Base-by-base conservation (phyloP, 345 rosid species). In the Firmiana major region DNA sequence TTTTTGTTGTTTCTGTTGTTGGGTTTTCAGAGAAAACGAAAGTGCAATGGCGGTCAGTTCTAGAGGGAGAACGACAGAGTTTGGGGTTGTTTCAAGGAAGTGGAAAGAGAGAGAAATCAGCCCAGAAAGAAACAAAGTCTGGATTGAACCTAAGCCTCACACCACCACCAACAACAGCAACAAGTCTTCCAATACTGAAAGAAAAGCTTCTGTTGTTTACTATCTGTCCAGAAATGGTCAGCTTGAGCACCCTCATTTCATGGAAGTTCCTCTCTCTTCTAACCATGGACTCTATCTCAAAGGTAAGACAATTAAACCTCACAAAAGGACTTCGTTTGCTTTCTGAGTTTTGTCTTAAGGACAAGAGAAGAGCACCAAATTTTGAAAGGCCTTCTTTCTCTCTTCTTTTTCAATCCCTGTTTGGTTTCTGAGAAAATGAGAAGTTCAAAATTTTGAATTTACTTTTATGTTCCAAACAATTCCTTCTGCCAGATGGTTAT, bases 181-280 rank as follows among this genome's bases (percentile, higher is more conserved):
- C 8, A 45, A 13, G 24, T 49, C 60, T 26, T 69, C 73, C 22
- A 69, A 0, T 34, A 6, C 74, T 77, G 79, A 85, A 75, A 87
- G 75, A 31, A 87, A 83, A 84, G 97, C 91, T 62, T 83, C 97
- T 62, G 99, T 95, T 40, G 91, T 95, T 22, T 95, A 95, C 77
- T 95, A 93, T 72, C 88, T 95, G 63, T 89, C 86, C 77, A 87
- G 97, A 40, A 92, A 90, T 79, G 99, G 99, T 70, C 97, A 90
- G 77, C 97, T 95, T 31, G 97, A 95, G 75, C 99, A 95, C 78
- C 99, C 99, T 21, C 99, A 93, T 90, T 93, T 93, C 89, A 92
- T 93, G 86, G 97, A 95, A 80, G 98, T 93, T 72, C 84, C 96
- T 54, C 91, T 95, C 64, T 85, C 92, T 58, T 90, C 97, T 28